Conservation (phyloP, 441 rosid species). For the Erodium texanum region DNA sequence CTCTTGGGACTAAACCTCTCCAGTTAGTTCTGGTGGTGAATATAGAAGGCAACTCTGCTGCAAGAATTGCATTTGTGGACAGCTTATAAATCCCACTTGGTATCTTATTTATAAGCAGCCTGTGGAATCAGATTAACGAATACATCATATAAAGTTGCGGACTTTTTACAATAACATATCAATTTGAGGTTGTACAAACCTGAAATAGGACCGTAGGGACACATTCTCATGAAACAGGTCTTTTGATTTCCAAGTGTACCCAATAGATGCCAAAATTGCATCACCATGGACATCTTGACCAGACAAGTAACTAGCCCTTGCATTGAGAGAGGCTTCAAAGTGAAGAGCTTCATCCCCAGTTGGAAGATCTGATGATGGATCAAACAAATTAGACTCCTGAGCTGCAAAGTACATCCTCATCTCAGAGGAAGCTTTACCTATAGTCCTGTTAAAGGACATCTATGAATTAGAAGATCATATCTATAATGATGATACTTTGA, state of each 20-base stretch:
- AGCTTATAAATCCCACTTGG: conserved; percentile 82
- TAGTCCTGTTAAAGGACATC: conserved; percentile 44
- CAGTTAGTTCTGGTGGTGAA: conserved; percentile 72
- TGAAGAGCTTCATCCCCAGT: conserved; percentile 24
- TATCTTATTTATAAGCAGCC: conserved; percentile 29
- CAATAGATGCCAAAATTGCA: conserved; percentile 86
- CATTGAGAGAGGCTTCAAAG: conserved; percentile 42
- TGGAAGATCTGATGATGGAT: conserved; percentile 31
- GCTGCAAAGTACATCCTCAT: conserved; percentile 61
- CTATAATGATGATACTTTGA: conserved; percentile 10
- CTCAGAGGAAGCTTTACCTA: conserved; percentile 87
- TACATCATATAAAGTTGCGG: background rate
- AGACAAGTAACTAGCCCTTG: conserved; percentile 67
- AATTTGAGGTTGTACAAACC: conserved; percentile 29
- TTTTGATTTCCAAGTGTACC: conserved; percentile 69
- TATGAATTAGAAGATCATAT: conserved; percentile 7
- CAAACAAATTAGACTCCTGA: conserved; percentile 33
- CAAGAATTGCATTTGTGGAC: conserved; percentile 62
- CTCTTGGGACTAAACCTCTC: conserved; percentile 82
- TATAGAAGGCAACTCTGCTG: conserved; percentile 56
- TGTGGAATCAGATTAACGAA: conserved; percentile 5
- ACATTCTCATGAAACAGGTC: conserved; percentile 60
- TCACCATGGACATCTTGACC: conserved; percentile 66
- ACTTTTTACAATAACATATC: background rate
- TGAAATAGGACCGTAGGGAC: conserved; percentile 63